phyloP scores from a whole-genome alignment of 169 alveolate species.

The Cystoisospora suis region DNA sequence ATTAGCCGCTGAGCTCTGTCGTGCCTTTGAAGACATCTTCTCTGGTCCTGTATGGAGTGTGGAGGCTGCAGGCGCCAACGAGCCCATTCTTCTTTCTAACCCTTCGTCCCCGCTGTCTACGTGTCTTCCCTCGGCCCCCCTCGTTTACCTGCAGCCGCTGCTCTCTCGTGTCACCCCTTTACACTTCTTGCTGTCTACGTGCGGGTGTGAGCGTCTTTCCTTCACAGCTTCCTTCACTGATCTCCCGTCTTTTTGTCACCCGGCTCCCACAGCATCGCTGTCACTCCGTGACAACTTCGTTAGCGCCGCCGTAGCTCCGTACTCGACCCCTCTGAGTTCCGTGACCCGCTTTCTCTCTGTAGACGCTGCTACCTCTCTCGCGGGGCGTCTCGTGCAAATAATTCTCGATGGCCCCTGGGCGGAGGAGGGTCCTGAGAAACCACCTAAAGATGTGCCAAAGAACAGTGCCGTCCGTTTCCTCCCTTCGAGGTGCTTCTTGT shows the following conservation, averaged over 20 bases:
- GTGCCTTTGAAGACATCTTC: background rate
- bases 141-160: slow-evolving; percentile 17
- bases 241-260: background rate
- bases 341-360: background rate
- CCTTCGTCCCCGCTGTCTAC: background rate
- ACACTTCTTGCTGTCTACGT: background rate
- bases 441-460: background rate
- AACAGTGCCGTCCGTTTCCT: background rate
- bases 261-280: background rate
- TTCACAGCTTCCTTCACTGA: too few species aligned
- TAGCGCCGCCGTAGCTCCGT: background rate
- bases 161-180: background rate
- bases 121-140: background rate
- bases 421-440: background rate
- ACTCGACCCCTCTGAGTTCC: background rate
- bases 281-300: background rate
- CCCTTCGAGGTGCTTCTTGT: background rate
- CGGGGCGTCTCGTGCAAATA: background rate
- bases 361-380: background rate
- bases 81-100: background rate
- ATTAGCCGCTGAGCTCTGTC: background rate
- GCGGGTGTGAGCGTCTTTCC: background rate
- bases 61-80: background rate
- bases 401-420: background rate
- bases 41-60: background rate